phyloP scores from a whole-genome alignment of 169 alveolate genomes.

The Plasmodium sp. region DNA sequence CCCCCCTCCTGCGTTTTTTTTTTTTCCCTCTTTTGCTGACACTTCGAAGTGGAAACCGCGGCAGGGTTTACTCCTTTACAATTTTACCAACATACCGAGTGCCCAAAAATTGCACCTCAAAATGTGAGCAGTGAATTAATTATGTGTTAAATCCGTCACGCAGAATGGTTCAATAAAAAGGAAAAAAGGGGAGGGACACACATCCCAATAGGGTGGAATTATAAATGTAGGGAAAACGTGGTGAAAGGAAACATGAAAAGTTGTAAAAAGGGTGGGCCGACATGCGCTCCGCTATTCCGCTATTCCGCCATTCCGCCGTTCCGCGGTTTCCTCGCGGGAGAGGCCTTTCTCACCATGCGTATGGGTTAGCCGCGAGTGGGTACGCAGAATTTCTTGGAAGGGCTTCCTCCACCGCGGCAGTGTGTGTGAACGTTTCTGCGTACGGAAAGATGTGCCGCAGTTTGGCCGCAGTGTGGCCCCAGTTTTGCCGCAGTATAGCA shows the following conservation, averaged over 20 bases:
- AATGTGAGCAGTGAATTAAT: background rate
- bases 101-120: background rate
- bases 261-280: background rate
- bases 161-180: background rate
- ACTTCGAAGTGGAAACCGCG: background rate
- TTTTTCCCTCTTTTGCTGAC: background rate
- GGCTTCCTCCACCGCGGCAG: background rate
- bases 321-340: background rate
- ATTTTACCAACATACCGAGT: background rate
- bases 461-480: background rate
- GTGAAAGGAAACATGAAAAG: background rate
- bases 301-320: background rate
- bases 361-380: background rate
- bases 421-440: background rate
- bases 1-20: background rate
- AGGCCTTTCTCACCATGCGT: background rate
- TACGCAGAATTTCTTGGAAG: background rate
- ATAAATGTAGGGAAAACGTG: background rate
- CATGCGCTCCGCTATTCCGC: background rate
- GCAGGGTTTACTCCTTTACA: background rate
- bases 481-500: background rate
- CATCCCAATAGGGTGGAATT: background rate
- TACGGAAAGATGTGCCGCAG: background rate
- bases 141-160: background rate
- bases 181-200: background rate